These are phyloP conservation scores for Coffea humblotiana DNA, from an alignment of 305 asterid genomes.

Conservation along the genomic window DNA sequence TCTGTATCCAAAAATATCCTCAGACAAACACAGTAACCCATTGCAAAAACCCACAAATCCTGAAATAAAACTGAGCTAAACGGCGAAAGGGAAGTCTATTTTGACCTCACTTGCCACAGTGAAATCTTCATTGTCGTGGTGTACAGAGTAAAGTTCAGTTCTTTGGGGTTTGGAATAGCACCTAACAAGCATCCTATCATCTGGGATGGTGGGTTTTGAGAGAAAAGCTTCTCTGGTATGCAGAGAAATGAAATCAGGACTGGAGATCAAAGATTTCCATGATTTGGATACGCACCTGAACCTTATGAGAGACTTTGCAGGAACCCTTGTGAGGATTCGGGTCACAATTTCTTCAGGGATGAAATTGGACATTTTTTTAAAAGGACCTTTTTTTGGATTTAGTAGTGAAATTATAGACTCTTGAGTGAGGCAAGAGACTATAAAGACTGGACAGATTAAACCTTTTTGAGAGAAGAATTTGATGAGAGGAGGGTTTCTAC, in stretches of 20 bases:
- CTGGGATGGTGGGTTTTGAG: conserved; percentile 6
- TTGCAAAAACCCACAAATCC: conserved; percentile 39
- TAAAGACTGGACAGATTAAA: no score
- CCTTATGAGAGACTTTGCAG: conserved; percentile 28
- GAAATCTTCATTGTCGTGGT: conserved; percentile 13
- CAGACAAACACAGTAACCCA: conserved; percentile 33
- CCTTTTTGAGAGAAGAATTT: no score
- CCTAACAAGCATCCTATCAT: conserved; percentile 18
- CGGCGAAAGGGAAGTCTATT: conserved; percentile 30
- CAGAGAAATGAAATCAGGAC: conserved; percentile 28
- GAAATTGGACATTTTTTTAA: background rate
- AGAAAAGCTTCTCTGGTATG: conserved; percentile 23
- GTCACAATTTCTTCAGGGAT: conserved; percentile 33
- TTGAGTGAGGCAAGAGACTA: no score
- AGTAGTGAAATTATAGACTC: no score
- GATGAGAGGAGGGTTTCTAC: no score
- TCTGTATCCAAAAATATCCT: conserved; percentile 29
- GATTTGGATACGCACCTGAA: conserved; percentile 38
- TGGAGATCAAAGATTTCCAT: conserved; percentile 32
- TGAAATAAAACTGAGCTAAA: conserved; percentile 19
- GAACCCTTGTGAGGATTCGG: conserved; percentile 35
- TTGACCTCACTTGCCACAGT: conserved; percentile 11
- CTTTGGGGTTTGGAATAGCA: conserved; percentile 22
- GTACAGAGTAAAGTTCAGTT: conserved; percentile 25
- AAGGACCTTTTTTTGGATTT: no score